Evolutionary conservation across 345 rosid genomes (phyloP).

Genomic region (Murraya paniculata): DNA sequence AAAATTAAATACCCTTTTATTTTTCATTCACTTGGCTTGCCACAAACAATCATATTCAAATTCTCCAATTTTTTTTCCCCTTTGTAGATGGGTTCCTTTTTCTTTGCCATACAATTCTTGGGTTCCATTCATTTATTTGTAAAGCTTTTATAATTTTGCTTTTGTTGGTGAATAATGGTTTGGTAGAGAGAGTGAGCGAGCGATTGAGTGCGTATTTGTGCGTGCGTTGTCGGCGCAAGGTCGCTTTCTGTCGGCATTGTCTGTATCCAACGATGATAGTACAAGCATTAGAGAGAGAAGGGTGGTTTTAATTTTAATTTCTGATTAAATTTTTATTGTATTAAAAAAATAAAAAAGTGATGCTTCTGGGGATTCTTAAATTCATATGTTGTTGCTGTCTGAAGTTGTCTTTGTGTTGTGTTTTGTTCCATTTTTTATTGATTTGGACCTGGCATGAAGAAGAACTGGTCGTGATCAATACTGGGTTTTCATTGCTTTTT

Average conservation of each 20-base stretch:
- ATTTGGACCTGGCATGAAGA: constrained; percentile 16
- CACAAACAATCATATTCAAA: background rate
- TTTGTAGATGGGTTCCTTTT: background rate
- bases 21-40: background rate
- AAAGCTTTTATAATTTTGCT: background rate
- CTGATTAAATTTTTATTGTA: constrained; percentile 30
- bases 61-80: background rate
- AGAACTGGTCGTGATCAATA: constrained; percentile 13
- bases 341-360: constrained; percentile 26
- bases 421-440: constrained; percentile 5
- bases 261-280: constrained; percentile 67
- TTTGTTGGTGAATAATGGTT: background rate
- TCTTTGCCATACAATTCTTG: background rate
- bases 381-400: constrained; percentile 17
- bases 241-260: constrained; percentile 94
- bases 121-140: constrained; percentile 1
- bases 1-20: background rate
- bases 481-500: constrained; percentile 15
- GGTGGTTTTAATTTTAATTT: constrained; percentile 17
- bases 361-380: constrained; percentile 24
- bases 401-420: constrained; percentile 11
- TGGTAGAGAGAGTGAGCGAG: constrained; percentile 29
- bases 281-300: constrained; percentile 14
- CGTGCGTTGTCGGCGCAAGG: constrained; percentile 66
- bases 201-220: constrained; percentile 18